These are phyloP conservation scores for Saccharomycopsis babjevae DNA, from an alignment of 805 yeast genomes.

Conservation along the genomic window DNA sequence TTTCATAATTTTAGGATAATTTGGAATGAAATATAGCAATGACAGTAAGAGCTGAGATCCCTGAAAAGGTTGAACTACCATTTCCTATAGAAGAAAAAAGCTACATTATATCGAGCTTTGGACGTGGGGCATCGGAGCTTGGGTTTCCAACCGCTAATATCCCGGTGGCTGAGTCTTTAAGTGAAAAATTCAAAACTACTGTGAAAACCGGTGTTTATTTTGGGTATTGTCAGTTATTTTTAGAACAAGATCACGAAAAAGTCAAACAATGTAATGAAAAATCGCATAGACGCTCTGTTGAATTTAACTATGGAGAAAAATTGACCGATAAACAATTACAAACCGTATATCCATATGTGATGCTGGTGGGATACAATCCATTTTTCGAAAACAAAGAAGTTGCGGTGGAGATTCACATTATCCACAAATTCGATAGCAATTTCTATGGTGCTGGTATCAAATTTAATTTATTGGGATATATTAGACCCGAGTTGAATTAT, in stretches of 20 bases:
- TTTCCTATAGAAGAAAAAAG: constrained; percentile 41
- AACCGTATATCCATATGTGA: constrained; percentile 70
- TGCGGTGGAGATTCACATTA: constrained; percentile 79
- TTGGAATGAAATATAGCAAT: neutral
- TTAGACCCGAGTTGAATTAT: constrained; percentile 84
- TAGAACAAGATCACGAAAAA: constrained; percentile 22
- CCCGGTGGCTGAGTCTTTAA: constrained; percentile 40
- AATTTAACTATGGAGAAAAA: constrained; percentile 50
- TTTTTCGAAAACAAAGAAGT: constrained; percentile 70
- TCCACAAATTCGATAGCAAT: constrained; percentile 52
- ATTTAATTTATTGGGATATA: constrained; percentile 72
- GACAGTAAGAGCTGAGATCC: constrained; percentile 22
- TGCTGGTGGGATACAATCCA: constrained; percentile 96
- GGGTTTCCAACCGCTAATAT: constrained; percentile 96
- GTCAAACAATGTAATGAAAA: constrained; percentile 21
- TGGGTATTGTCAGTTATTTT: constrained; percentile 50
- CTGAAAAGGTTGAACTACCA: constrained; percentile 34
- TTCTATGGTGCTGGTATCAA: constrained; percentile 78
- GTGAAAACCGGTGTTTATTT: constrained; percentile 75
- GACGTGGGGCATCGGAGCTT: constrained; percentile 86
- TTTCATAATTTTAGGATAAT: neutral
- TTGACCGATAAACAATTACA: constrained; percentile 33
- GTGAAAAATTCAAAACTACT: constrained; percentile 30
- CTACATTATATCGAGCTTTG: constrained; percentile 71
- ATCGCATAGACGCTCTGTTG: constrained; percentile 30